These are phyloP conservation scores for Silene noctiflora DNA, from an alignment of 179 eudicot genomes.

Conservation along the genomic window DNA sequence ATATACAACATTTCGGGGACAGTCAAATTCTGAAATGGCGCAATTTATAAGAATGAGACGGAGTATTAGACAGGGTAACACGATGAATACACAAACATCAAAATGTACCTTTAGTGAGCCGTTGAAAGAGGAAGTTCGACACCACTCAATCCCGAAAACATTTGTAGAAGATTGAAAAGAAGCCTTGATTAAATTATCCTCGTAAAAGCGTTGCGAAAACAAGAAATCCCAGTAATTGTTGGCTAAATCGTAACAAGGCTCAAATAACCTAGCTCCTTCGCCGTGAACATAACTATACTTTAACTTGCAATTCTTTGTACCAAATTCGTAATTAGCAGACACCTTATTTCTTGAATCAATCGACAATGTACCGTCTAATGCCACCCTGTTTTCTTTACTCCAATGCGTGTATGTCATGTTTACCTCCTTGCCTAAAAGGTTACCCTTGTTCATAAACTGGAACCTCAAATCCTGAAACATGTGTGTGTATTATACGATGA, in stretches of 20 bases:
- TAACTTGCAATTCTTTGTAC: conserved; percentile 46
- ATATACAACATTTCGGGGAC: not conserved
- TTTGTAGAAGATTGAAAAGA: conserved; percentile 47
- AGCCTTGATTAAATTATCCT: conserved; percentile 51
- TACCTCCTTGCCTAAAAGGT: conserved; percentile 52
- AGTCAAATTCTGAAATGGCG: not conserved
- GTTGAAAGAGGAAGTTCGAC: conserved; percentile 31
- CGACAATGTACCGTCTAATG: conserved; percentile 51
- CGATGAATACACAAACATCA: not conserved
- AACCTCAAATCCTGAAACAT: conserved; percentile 62
- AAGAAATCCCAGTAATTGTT: conserved; percentile 60
- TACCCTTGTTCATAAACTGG: conserved; percentile 57
- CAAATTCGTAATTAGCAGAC: conserved; percentile 48
- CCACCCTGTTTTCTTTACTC: conserved; percentile 35
- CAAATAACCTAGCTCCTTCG: conserved; percentile 45
- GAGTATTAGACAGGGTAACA: not conserved
- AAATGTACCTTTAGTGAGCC: conserved; percentile 57
- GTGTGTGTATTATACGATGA: not conserved
- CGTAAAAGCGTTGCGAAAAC: conserved; percentile 41
- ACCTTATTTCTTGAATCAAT: conserved; percentile 52
- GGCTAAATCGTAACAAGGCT: conserved; percentile 60
- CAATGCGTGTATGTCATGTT: conserved; percentile 54
- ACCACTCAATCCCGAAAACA: conserved; percentile 57
- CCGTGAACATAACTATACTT: conserved; percentile 51
- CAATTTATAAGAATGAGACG: not conserved